These are phyloP conservation scores for Tricholomella constricta DNA, from an alignment of 768 basidiomycete species.

Conservation along the genomic window DNA sequence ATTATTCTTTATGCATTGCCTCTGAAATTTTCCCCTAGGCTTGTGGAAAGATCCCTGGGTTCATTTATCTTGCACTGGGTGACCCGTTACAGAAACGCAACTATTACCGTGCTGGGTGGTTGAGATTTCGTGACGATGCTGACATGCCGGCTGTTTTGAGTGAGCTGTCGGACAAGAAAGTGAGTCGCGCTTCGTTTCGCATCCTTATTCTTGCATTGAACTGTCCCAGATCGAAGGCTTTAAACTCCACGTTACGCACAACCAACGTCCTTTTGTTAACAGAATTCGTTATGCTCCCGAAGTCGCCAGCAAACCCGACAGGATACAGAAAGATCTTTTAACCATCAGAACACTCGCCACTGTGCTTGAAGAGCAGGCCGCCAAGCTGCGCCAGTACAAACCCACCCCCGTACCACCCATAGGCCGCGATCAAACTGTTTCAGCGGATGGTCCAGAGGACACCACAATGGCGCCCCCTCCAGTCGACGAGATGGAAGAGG, in stretches of 20 bases:
- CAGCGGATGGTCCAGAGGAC: conserved; percentile 16
- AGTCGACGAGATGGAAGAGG: conserved; percentile 47
- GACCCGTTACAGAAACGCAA: conserved; percentile 92
- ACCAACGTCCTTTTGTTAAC: conserved; percentile 74
- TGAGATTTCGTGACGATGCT: conserved; percentile 81
- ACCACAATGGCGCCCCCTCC: conserved; percentile 31
- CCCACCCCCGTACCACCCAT: conserved; percentile 29
- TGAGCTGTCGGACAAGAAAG: conserved; percentile 85
- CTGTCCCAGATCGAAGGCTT: conserved; percentile 83
- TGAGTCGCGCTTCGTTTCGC: conserved; percentile 28
- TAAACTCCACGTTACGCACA: conserved; percentile 88
- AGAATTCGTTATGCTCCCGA: conserved; percentile 82
- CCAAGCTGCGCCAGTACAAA: conserved; percentile 48
- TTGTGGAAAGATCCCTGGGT: conserved; percentile 76
- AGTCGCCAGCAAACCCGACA: conserved; percentile 75
- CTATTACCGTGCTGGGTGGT: conserved; percentile 94
- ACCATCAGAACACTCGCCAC: conserved; percentile 73
- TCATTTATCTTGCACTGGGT: conserved; percentile 84
- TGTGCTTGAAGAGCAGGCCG: conserved; percentile 73
- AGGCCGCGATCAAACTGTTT: conserved; percentile 29
- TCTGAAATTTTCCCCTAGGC: conserved; percentile 48
- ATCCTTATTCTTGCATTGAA: not conserved
- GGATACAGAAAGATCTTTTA: conserved; percentile 78
- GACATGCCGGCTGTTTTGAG: conserved; percentile 76
- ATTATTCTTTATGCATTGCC: conserved; percentile 6